Evolutionary conservation across 108 stramenopile species (phyloP).

Genomic region (Epithemia pelagica): DNA sequence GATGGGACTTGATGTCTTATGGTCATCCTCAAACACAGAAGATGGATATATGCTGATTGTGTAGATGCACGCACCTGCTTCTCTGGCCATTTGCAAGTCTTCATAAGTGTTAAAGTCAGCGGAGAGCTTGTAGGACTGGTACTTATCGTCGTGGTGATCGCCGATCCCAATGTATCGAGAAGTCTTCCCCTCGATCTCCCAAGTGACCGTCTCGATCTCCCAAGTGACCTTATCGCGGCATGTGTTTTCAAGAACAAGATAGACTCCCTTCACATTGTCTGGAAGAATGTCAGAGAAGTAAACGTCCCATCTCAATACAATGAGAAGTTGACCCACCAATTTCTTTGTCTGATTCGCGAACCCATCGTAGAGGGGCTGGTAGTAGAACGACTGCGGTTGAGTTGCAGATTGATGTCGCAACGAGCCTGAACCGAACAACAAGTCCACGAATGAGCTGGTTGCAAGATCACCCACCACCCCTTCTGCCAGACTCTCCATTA

Average conservation of each 20-base stretch:
- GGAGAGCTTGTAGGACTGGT: not conserved
- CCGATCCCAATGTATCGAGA: not conserved
- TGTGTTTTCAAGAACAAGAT: conserved; percentile 11
- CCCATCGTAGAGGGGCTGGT: not conserved
- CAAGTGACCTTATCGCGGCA: conserved; percentile 8
- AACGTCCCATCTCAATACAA: not conserved
- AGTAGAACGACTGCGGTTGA: not conserved
- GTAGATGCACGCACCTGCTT: not conserved
- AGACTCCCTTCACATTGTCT: conserved; percentile 9
- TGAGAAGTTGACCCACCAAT: not conserved
- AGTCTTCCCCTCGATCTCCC: no score
- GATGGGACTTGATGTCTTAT: not conserved
- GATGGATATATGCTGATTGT: not conserved
- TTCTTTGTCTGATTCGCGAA: not conserved
- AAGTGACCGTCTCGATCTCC: not conserved
- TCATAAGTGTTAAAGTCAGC: not conserved
- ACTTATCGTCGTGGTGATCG: not conserved
- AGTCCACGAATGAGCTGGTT: not conserved
- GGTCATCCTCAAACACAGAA: conserved; percentile 2
- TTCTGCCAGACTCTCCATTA: not conserved
- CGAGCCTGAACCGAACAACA: not conserved
- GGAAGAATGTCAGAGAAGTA: conserved; percentile 8
- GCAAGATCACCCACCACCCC: not conserved
- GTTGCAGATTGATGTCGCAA: no score
- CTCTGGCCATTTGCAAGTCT: not conserved